These are phyloP conservation scores for Yamadazyma songkhlaensis DNA, from an alignment of 1,139 yeast species.

Conservation along the genomic window DNA sequence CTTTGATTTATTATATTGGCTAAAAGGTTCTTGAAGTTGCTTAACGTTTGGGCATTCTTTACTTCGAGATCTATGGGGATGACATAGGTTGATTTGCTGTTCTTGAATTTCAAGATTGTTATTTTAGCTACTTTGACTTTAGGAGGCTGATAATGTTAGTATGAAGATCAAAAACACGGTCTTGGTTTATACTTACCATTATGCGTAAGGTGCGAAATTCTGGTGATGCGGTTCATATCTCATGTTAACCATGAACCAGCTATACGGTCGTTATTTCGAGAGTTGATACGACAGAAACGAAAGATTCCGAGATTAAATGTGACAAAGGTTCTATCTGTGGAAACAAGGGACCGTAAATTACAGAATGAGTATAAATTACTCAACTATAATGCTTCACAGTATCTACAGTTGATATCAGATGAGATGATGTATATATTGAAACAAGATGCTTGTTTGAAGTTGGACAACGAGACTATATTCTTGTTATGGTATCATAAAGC, in stretches of 20 bases:
- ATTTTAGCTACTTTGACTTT: slow-evolving; percentile 19
- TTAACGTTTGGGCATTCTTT: slow-evolving; percentile 19
- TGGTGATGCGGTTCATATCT: slow-evolving; percentile 5
- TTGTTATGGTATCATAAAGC: slow-evolving; percentile 2
- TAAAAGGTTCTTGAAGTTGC: slow-evolving; percentile 30
- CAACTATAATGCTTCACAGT: slow-evolving; percentile 7
- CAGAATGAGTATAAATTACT: slow-evolving; percentile 3
- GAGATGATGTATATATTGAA: slow-evolving; percentile 20
- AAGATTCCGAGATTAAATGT: slow-evolving; percentile 5
- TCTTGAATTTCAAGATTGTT: slow-evolving; percentile 43
- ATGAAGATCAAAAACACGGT: slow-evolving; percentile 1
- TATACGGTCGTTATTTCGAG: slow-evolving; percentile 19
- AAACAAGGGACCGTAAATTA: background rate
- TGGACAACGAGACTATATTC: background rate
- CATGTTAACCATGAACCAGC: slow-evolving; percentile 12
- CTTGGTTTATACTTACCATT: no score
- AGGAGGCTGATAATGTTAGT: slow-evolving; percentile 30
- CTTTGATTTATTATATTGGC: slow-evolving; percentile 38
- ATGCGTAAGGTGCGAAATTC: slow-evolving; percentile 3
- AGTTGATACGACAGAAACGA: slow-evolving; percentile 1
- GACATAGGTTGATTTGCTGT: slow-evolving; percentile 42
- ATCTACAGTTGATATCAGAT: slow-evolving; percentile 7
- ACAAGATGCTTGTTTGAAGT: slow-evolving; percentile 12
- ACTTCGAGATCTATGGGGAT: slow-evolving; percentile 28
- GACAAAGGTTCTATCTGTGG: background rate